Percentiles rank a stretch among this genome's conserved stretches.
Evolutionary conservation across 805 yeast genomes (phyloP).

Genomic region (Ogataea chonburiensis): DNA sequence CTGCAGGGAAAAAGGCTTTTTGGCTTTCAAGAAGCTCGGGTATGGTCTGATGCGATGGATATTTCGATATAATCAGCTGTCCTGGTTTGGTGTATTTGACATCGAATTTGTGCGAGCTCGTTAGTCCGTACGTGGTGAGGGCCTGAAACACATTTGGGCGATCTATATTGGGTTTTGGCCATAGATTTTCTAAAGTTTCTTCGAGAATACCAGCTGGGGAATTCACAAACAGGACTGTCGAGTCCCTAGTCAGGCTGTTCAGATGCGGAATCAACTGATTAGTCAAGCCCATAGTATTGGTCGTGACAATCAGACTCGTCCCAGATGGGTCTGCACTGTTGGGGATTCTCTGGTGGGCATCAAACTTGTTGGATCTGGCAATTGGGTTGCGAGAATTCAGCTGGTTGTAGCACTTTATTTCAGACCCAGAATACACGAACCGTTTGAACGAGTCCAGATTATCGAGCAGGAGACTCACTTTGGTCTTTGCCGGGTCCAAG

Average conservation of each 20-base stretch:
- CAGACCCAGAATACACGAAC: conserved; percentile 13
- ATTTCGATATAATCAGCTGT: conserved; percentile 21
- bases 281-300: conserved; percentile 5
- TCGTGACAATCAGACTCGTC: conserved; percentile 17
- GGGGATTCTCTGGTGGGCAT: conserved; percentile 5
- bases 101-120: conserved; percentile 19
- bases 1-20: conserved; percentile 14
- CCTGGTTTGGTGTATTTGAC: conserved; percentile 26
- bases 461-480: conserved; percentile 14
- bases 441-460: conserved; percentile 8
- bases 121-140: conserved; percentile 21
- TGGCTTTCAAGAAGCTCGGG: conserved; percentile 8
- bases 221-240: conserved; percentile 28
- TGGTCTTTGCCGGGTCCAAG: conserved; percentile 3
- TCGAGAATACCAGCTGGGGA: conserved; percentile 24
- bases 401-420: conserved; percentile 15
- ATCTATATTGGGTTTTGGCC: conserved; percentile 1
- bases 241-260: conserved; percentile 13
- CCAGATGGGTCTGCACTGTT: conserved; percentile 5
- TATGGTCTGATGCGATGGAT: conserved; percentile 14
- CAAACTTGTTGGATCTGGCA: conserved; percentile 5
- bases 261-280: conserved; percentile 9
- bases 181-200: conserved; percentile 6
- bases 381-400: conserved; percentile 14
- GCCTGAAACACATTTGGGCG: conserved; percentile 27